A percentile compares a stretch with the other conserved stretches of the same genome.
phyloP scores from a whole-genome alignment of 768 basidiomycete genomes.

The Lanmaoa pseudosensibilis region DNA sequence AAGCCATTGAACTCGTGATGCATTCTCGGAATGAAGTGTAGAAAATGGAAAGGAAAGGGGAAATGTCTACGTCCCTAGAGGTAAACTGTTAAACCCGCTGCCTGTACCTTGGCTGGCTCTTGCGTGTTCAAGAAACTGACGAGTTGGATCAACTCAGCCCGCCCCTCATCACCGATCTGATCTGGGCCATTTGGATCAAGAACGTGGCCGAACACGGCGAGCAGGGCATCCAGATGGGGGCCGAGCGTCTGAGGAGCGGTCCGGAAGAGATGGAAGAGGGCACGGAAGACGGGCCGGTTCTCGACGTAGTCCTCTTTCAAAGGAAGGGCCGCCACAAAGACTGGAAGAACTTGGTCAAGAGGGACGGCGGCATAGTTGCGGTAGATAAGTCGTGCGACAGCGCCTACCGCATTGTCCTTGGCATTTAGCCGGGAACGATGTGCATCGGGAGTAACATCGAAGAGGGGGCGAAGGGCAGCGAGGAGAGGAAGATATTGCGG shows the following conservation, averaged over 20 bases:
- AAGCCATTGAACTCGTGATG: conserved; percentile 1
- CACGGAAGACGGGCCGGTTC: conserved; percentile 85
- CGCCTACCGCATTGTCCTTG: conserved; percentile 95
- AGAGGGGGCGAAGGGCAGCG: conserved; percentile 76
- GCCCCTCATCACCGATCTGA: conserved; percentile 78
- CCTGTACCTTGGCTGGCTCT: conserved; percentile 77
- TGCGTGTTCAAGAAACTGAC: conserved; percentile 70
- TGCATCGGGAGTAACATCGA: conserved; percentile 62
- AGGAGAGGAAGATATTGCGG: conserved; percentile 81
- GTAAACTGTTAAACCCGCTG: conserved; percentile 64
- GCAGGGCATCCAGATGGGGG: conserved; percentile 75
- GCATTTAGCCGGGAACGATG: conserved; percentile 75
- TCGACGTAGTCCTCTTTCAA: conserved; percentile 87
- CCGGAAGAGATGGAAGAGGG: conserved; percentile 85
- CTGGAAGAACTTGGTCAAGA: conserved; percentile 86
- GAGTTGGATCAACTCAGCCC: conserved; percentile 72
- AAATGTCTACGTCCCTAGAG: conserved; percentile 43
- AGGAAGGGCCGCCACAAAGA: conserved; percentile 80
- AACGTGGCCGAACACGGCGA: conserved; percentile 78
- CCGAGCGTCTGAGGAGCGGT: conserved; percentile 68
- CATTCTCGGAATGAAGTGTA: background rate
- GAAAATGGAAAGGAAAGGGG: background rate
- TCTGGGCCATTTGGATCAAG: conserved; percentile 74
- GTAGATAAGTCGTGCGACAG: conserved; percentile 83
- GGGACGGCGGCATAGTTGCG: conserved; percentile 80